A percentile compares a stretch with the other conserved stretches of the same genome.
phyloP scores from a whole-genome alignment of 2,329 filamentous ascomycete species.

The Akanthomyces uredinophilus region DNA sequence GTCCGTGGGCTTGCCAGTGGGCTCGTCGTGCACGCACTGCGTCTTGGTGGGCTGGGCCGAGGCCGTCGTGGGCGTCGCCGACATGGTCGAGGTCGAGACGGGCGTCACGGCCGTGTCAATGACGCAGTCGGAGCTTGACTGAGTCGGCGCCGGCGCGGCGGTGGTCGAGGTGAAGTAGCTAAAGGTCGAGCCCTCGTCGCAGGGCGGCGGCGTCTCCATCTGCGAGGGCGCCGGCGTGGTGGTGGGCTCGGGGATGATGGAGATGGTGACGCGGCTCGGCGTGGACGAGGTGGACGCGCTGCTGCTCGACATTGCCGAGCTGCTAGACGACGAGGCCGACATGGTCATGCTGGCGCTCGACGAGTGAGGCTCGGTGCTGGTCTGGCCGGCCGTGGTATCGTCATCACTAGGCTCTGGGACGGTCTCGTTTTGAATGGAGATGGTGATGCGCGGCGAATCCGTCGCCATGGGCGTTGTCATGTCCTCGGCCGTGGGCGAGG shows the following conservation, averaged over 20 bases:
- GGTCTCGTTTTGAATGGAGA: too few relatives aligned
- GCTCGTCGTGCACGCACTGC: conserved; percentile 25
- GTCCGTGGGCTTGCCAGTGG: conserved; percentile 27
- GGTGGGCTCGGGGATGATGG: conserved; percentile 7
- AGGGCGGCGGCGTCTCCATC: background rate
- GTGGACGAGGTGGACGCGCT: too few relatives aligned
- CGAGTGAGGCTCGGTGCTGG: too few relatives aligned
- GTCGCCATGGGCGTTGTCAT: too few relatives aligned
- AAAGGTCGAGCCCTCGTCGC: background rate
- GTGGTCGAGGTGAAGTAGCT: conserved; percentile 2
- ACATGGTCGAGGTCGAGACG: conserved; percentile 23
- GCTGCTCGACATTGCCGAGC: conserved; percentile 9
- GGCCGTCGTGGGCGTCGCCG: conserved; percentile 22
- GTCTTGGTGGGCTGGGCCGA: conserved; percentile 26
- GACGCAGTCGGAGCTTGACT: conserved; percentile 18
- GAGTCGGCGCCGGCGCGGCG: background rate
- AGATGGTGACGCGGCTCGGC: background rate
- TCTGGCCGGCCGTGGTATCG: too few relatives aligned
- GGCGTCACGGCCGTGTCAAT: conserved; percentile 32
- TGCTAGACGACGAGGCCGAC: conserved; percentile 11
- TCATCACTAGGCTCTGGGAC: too few relatives aligned
- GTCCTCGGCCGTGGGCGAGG: background rate
- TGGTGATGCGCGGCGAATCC: too few relatives aligned
- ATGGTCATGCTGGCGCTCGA: too few relatives aligned
- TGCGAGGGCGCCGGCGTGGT: background rate